phyloP scores from a whole-genome alignment of 805 yeast genomes.

The Yarrowia sp. region DNA sequence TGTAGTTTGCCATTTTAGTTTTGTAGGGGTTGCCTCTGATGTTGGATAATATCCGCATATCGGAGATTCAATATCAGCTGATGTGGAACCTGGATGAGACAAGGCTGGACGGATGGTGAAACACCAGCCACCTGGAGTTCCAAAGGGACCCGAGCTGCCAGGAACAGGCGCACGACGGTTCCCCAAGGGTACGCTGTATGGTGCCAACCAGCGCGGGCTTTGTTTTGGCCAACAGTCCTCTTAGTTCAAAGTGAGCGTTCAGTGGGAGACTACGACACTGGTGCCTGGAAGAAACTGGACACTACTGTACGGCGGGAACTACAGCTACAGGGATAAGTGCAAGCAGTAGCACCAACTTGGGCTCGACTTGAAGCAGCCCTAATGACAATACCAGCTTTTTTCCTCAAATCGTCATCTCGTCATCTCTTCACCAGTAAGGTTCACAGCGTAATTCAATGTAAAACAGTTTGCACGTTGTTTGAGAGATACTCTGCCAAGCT shows the following conservation, averaged over 20 bases:
- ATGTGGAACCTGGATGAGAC: slow-evolving; percentile 3
- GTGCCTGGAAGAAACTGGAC: too few species aligned
- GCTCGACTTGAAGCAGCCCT: too few species aligned
- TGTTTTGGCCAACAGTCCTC: slow-evolving; percentile 2
- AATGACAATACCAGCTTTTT: too few species aligned
- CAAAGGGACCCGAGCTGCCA: background rate
- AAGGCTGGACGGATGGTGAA: background rate
- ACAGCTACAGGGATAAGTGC: too few species aligned
- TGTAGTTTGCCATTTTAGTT: too few species aligned
- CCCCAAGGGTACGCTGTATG: slow-evolving; percentile 3
- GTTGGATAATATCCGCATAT: slow-evolving; percentile 1
- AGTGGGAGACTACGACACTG: too few species aligned
- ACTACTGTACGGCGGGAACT: too few species aligned
- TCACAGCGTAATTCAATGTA: background rate
- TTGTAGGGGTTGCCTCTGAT: slow-evolving; percentile 20
- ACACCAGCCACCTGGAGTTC: background rate
- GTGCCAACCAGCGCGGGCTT: slow-evolving; percentile 7
- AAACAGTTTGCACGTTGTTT: slow-evolving; percentile 10
- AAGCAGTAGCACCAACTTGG: too few species aligned
- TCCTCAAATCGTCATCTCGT: too few species aligned
- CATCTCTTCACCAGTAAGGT: background rate
- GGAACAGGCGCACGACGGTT: background rate
- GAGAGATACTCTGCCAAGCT: slow-evolving; percentile 11
- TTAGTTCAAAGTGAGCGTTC: slow-evolving; percentile 4
- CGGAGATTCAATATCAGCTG: slow-evolving; percentile 21